Evolutionary conservation across 768 basidiomycete species (phyloP), one percentile per base, ranked within the genome.

Genomic region (Mycena rebaudengoi): DNA sequence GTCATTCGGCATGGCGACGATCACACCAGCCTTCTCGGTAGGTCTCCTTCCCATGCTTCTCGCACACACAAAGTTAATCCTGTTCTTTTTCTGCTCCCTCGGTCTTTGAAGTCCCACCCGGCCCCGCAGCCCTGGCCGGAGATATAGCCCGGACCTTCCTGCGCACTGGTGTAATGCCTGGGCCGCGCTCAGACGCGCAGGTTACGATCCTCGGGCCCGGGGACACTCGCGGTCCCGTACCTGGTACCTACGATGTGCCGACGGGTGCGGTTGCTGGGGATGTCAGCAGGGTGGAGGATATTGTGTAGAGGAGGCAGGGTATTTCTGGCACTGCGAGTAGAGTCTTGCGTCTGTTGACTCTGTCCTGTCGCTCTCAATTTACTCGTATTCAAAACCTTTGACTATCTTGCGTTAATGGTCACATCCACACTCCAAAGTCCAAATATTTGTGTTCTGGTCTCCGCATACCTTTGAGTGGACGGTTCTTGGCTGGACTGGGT

Each of bases 1-100:
- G 62, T 68, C 28, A 50, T 64, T 35, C 51, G 66, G 20, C 66
- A 67, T 41, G 66, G 66, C 4, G 66, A 67, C 33, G 62, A 64
- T 64, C 58, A 75, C 62, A 46, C 70, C 69, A 23, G 66, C 56
- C 21, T 64, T 37, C 44, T 49, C 11, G 8, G 62, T 68, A 16
- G 0, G 62, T 60, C 29, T 43, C 14, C 33, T 14, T 32, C 7
- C 43, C 20, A 16, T n/a, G 35, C 13, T n/a, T 21, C 32, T 13
- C 2, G 10, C 29, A 4, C 13, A 23, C 29, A 25, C 25, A 16
- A 14, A 12, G 2, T 5, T 49, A 23, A 39, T 44, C 12, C 4
- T 33, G 23, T 23, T 12, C 4, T 28, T 21, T n/a, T n/a, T n/a
- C n/a, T n/a, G n/a, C n/a, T n/a, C n/a, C n/a, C 29, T 37, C 11